These are phyloP conservation scores for Ceriops decandra DNA, from an alignment of 345 rosid genomes.

Conservation along the genomic window DNA sequence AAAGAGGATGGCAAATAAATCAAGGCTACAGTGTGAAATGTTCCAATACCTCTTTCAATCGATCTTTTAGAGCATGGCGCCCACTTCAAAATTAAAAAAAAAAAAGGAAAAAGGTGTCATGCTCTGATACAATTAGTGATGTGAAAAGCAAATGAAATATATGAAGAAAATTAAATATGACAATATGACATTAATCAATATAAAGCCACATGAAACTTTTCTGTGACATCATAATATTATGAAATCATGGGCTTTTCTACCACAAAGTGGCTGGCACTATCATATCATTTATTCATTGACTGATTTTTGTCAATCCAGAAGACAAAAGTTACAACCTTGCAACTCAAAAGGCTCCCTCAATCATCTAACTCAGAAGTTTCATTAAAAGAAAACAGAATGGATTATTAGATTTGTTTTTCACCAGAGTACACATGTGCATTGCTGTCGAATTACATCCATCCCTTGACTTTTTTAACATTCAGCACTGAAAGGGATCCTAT, in stretches of 20 bases:
- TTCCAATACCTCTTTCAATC: conserved; percentile 62
- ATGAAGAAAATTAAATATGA: neutral
- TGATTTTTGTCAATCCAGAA: too few species aligned
- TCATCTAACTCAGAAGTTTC: too few species aligned
- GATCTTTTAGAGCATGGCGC: conserved; percentile 82
- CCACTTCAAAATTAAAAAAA: conserved; percentile 44
- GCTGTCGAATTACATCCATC: too few species aligned
- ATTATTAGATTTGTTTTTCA: neutral
- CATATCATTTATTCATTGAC: too few species aligned
- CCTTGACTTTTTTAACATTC: too few species aligned
- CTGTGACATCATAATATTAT: too few species aligned
- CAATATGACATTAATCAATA: neutral
- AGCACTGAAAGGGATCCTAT: too few species aligned
- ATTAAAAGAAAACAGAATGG: neutral
- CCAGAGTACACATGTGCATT: neutral
- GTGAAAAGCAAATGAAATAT: neutral
- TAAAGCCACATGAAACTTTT: neutral
- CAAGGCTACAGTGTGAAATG: conserved; percentile 1
- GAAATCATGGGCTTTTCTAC: too few species aligned
- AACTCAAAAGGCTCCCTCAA: too few species aligned
- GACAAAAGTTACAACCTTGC: too few species aligned
- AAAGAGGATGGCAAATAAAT: conserved; percentile 4
- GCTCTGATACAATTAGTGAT: neutral
- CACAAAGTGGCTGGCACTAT: too few species aligned
- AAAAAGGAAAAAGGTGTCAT: neutral